Base-by-base conservation (phyloP, 352 stramenopile genomes). In the Pythium grandisporangium region DNA sequence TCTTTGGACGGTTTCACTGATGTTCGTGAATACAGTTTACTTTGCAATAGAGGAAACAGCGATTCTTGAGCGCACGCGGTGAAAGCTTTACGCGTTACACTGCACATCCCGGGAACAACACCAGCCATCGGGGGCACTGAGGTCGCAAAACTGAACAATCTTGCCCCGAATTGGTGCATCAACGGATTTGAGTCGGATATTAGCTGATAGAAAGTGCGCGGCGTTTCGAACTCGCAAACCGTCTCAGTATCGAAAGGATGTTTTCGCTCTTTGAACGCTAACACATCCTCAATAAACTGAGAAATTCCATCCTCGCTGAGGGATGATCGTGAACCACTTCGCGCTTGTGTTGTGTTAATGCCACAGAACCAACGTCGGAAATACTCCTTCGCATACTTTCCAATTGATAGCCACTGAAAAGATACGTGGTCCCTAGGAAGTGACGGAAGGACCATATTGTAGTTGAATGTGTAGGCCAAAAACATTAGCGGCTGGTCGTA, bases 141-240 rank as follows among this genome's bases (percentile, higher is more conserved):
- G 23, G 70, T 83, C 26, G 63, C 60, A 44, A 89, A 76, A 46
- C 75, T 86, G 35, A 89, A 89, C 30, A 89, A 45, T 2, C 75
- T 60, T 30, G 68, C 69, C 3, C 75, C 72, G 37, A 89, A 86
- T 30, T 84, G 51, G 48, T 84, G 68, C 67, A 89, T 86, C 40
- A 86, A 37, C 2, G 72, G 72, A 45, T 84, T 75, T 5, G 72
- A 84, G 38, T 89, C 75, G 5, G 75, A 89, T 6, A 89, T 62
- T 5, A 89, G 61, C 59, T 76, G 59, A 44, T 86, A 89, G 34
- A 89, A 89, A 30, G 69, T 45, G 20, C 73, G 73, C 2, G 72
- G 72, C 23, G 83, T 83, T 34, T 89, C 75, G 35, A 84, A 84
- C n/a, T 86, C 75, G 45, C 66, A 80, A 46, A 79, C 66, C 1